Conservation (phyloP, 306 rosid species). For the Cucumis melo region DNA sequence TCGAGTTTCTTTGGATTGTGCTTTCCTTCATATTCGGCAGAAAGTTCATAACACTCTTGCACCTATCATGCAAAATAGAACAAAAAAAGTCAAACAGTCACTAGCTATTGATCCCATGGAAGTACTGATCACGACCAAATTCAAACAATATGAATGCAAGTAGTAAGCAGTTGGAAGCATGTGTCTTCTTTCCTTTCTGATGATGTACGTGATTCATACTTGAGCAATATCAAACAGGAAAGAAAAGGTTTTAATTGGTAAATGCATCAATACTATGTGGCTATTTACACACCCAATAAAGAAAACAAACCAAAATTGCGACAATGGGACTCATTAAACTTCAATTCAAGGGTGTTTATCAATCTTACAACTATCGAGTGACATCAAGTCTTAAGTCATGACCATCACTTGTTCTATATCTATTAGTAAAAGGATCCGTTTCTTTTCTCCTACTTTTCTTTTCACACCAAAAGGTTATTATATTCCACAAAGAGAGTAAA, state of each 20-base stretch:
- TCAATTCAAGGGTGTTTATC: not conserved
- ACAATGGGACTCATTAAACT: not conserved
- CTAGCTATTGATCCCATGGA: not conserved
- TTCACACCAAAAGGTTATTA: not conserved
- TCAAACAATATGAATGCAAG: not conserved
- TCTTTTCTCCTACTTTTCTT: not conserved
- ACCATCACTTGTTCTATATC: not conserved
- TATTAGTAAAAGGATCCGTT: not conserved
- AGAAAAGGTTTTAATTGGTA: not conserved
- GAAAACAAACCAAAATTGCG: not conserved
- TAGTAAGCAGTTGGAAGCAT: not conserved
- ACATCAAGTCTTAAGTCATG: not conserved
- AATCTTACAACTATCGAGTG: not conserved
- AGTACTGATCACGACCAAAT: not conserved
- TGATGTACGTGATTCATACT: not conserved
- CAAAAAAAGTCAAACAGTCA: not conserved
- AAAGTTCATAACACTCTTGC: conserved; percentile 91
- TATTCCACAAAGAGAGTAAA: not conserved
- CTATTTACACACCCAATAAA: not conserved
- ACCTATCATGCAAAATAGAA: conserved; percentile 28
- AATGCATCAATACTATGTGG: not conserved
- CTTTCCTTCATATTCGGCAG: conserved; percentile 92
- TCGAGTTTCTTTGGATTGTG: conserved; percentile 72
- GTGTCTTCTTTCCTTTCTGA: not conserved
- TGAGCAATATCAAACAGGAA: not conserved